Evolutionary conservation across 139 green algal genomes (phyloP), one percentile per base, ranked within the genome.

Genomic region (Coccomyxa sp.): DNA sequence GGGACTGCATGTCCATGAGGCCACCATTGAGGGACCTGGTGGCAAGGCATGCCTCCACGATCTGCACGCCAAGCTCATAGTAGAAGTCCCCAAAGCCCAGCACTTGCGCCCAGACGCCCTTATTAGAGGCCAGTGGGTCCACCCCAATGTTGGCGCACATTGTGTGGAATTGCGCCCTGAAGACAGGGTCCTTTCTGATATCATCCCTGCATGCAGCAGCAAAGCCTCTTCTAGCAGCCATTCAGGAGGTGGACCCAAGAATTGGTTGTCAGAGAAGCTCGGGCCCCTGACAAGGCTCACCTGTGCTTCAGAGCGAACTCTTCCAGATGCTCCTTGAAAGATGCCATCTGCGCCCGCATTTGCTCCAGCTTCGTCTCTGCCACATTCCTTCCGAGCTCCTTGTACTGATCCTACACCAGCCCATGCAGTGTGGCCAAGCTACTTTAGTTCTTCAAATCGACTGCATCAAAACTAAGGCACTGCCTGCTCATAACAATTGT

Each of bases 81-180:
- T 98, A 99, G 81, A 98, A 99, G 88, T 98, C 95, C 30, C 95
- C 95, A 86, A 98, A 90, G 27, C 94, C 94, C 79, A 99, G 88
- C 67, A 95, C 81, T 82, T 96, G 87, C 25, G 91, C 92, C 95
- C 95, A 99, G 83, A 95, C 90, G 79, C 95, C 93, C 91, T 98
- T 98, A 87, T 98, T 98, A 16, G 94, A 98, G 9, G 93, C 93
- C 23, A 99, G 90, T 7, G 97, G 97, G 88, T 99, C 97, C 32
- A 99, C 97, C 7, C 97, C 97, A 58, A 96, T 91, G 75, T 95
- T 94, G 13, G 94, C 94, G 85, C 96, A 99, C 96, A 99, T 99
- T n/a, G 83, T 81, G 84, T 99, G 96, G 83, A 99, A 99, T 74
- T 96, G 91, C 23, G 93, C 93, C 16, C 95, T 85, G 86, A 99